Base-by-base conservation (phyloP, 148 eudicot genomes). In the Persicaria tinctoria region DNA sequence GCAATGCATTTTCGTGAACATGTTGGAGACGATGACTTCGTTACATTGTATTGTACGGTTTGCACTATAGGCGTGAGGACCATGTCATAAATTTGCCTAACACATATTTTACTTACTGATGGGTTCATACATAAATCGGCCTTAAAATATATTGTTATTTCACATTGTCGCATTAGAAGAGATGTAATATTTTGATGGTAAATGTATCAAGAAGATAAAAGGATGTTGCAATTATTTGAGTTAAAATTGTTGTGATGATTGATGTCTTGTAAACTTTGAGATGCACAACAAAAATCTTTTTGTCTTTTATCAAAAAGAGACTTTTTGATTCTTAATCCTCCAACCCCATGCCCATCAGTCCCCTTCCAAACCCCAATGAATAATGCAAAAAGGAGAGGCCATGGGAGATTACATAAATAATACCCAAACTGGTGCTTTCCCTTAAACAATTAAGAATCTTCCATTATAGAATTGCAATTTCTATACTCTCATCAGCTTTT, bases 401-500 rank as follows among this genome's bases (percentile, higher is more conserved):
- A 60, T 14, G 41, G 44, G 44, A 60, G 41, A 60, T 27, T 60
- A 27, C 14, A 60, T 32, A 27, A 14, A 60, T 27, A 3, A 54
- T 10, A 8, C 27, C 10, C 59, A 17, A 55, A 55, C 20, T 14
- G 7, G 32, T 23, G 68, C 68, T 60, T 60, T 60, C 41, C 68
- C 68, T 60, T 66, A 41, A 66, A 0, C 70, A 66, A 23, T 23
- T 23, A 23, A 66, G 70, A 66, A 66, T 66, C 70, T 66, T 66
- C 18, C 7, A 66, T 66, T 66, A 66, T 12, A 66, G 3, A 38
- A 66, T 41, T 5, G 48, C 18, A 38, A 66, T 66, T 66, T 60
- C 44, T 60, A 23, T 60, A 60, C 70, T 38, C 48, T 66, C 46
- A 44, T 66, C 70, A 66, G 70, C 70, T 66, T 66, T 66, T 38